Evolutionary conservation across 768 basidiomycete species (phyloP).

Genomic region (Crepidotus variabilis): DNA sequence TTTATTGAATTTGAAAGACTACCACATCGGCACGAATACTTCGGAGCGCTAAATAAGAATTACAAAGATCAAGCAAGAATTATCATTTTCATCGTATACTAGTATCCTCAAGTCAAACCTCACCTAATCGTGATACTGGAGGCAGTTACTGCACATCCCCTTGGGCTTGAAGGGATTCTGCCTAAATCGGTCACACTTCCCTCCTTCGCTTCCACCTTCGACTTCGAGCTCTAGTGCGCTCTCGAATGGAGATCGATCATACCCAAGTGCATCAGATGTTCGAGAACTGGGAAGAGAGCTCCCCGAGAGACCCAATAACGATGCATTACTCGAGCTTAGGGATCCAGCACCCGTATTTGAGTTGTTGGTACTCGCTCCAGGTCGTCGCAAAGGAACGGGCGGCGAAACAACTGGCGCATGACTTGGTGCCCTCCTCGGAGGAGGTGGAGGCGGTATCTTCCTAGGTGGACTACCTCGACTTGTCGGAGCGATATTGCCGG

Average conservation of each 20-base stretch:
- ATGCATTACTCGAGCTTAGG: neutral
- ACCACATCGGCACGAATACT: no score
- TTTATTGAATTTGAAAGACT: no score
- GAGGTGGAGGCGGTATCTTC: slow-evolving; percentile 62
- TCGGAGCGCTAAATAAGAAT: no score
- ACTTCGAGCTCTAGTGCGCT: slow-evolving; percentile 46
- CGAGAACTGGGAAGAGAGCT: slow-evolving; percentile 28
- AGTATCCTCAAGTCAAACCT: neutral
- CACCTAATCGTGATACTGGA: slow-evolving; percentile 42
- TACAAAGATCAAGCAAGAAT: neutral
- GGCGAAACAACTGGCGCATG: slow-evolving; percentile 28
- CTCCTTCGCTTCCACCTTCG: slow-evolving; percentile 2
- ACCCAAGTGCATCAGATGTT: slow-evolving; percentile 16
- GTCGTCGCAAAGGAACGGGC: slow-evolving; percentile 43
- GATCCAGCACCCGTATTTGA: neutral
- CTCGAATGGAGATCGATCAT: slow-evolving; percentile 63
- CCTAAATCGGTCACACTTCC: slow-evolving; percentile 50
- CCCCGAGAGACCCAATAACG: slow-evolving; percentile 14
- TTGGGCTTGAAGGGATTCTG: slow-evolving; percentile 65
- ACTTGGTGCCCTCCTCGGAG: slow-evolving; percentile 46
- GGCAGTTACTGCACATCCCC: slow-evolving; percentile 67
- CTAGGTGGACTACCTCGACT: slow-evolving; percentile 24
- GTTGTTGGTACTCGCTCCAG: slow-evolving; percentile 7
- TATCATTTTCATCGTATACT: neutral
- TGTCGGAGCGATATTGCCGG: neutral